Evolutionary conservation across 2,329 filamentous ascomycete genomes (phyloP), one percentile per base, ranked within the genome.

Genomic region (Aplosporella prunicola): DNA sequence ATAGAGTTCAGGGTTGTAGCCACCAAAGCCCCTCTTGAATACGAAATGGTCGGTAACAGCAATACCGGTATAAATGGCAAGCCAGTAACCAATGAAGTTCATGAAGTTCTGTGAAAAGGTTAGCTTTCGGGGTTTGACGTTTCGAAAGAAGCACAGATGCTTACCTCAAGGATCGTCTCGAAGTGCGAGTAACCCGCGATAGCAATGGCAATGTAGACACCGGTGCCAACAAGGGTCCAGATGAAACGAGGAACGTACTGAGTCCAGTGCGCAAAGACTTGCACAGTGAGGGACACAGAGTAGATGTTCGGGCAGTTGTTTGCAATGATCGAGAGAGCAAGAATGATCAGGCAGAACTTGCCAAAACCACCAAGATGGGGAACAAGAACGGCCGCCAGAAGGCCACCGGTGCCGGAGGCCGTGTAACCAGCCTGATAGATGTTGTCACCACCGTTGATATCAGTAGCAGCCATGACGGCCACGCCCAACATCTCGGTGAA

Each of bases 401-500:
- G 63, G 16, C 80, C 82, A 16, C 81, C 80, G 20, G 80, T 75
- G 9, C 71, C 68, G 9, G 77, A 72, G 2, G 62, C 53, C 0
- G 50, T 35, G 57, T 80, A 80, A 17, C 75, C 76, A 2, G 53
- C 53, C 13, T 55, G 47, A 52, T 80, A 84, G 36, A 59, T 62
- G 57, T 74, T 76, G 45, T 67, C 43, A 9, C 64, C 69, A 27
- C 53, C 57, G 47, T 80, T 71, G 49, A 70, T 54, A 7, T 61
- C 55, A 28, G 76, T 76, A 2, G 80, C 79, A 9, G 78, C 80
- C 54, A 74, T 76, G 49, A 87, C 58, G 9, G 81, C 81, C 3
- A 81, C 74, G 16, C 80, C 82, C 3, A 87, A 71, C 53, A 84
- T 74, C 59, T 86, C 71, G 2, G 76, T 80, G 61, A 89, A 87